Evolutionary conservation across 2,329 filamentous ascomycete species (phyloP), one percentile per base, ranked within the genome.

Genomic region (Aspergillus bombycis): DNA sequence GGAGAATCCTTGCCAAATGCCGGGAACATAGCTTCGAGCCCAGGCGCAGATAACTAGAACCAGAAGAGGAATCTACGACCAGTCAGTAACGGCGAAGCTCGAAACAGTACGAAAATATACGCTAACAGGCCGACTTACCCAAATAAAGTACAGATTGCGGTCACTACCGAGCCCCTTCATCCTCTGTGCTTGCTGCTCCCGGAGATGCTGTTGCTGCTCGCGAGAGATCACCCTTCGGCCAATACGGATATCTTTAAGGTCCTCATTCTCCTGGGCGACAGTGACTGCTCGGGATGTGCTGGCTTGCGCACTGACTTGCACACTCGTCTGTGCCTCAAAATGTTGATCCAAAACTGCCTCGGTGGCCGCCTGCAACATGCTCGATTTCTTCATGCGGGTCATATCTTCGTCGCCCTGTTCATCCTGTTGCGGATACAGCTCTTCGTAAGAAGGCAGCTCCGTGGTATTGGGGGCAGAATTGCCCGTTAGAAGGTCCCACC

Each of bases 381-480:
- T 79, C 11, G 74, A 74, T 61, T 81, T 81, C 62, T 83, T 82
- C 8, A 80, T 70, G 32, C 78, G 78, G 43, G 71, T 74, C 14
- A 67, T 68, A 53, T 81, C 79, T 52, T 74, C 75, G 61, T 63
- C 63, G 19, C 74, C 76, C 26, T 69, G 69, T 34, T 68, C 63
- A 36, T 75, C 75, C 28, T 78, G 73, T 46, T 75, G 74, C 6
- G 91, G 91, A 74, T 88, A 95, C 32, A 95, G 86, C 55, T 94
- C 92, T 59, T 93, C 89, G 68, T 95, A 95, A 0, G 92, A 86
- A 11, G 92, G 92, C 10, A 91, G 91, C 36, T 86, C 82, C 4
- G 83, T 80, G 11, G 86, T 78, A 45, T 79, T 79, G 23, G 78
- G 80, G 19, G 80, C 70, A 45, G 78, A 76, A 58, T 79, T 78